Evolutionary conservation across 129 eudicot species (phyloP).

Genomic region (Arctium lappa): DNA sequence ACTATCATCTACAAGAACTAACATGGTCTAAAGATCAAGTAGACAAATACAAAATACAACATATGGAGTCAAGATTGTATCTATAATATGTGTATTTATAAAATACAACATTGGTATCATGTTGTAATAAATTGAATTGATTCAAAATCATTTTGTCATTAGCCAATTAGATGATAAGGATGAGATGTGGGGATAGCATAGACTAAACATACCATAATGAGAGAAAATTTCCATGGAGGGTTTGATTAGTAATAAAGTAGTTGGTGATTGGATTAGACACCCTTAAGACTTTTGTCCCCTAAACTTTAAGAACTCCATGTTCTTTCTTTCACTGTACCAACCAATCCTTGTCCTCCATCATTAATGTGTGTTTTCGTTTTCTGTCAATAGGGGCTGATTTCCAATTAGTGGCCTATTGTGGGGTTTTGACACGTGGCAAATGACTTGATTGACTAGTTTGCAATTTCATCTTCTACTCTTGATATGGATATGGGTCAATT

Average conservation of each 20-base stretch:
- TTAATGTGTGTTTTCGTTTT: not conserved
- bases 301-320: conserved; percentile 47
- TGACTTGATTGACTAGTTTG: not conserved
- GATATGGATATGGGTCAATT: not conserved
- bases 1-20: not conserved
- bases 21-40: not conserved
- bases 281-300: conserved; percentile 42
- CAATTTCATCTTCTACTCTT: not conserved
- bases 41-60: not conserved
- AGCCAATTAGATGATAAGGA: conserved; percentile 18
- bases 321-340: conserved; percentile 23
- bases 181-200: conserved; percentile 8
- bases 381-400: not conserved
- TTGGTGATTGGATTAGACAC: conserved; percentile 21
- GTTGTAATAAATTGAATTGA: too few relatives aligned
- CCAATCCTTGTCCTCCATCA: conserved; percentile 32
- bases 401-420: conserved; percentile 8
- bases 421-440: conserved; percentile 39
- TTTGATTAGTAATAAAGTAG: conserved; percentile 28
- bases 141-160: not conserved
- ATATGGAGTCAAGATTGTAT: not conserved
- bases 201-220: conserved; percentile 23
- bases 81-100: not conserved
- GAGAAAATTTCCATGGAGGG: conserved; percentile 4
- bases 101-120: too few relatives aligned